Conservation (phyloP, 1,284 basidiomycete genomes). For the Tilletia walkeri region DNA sequence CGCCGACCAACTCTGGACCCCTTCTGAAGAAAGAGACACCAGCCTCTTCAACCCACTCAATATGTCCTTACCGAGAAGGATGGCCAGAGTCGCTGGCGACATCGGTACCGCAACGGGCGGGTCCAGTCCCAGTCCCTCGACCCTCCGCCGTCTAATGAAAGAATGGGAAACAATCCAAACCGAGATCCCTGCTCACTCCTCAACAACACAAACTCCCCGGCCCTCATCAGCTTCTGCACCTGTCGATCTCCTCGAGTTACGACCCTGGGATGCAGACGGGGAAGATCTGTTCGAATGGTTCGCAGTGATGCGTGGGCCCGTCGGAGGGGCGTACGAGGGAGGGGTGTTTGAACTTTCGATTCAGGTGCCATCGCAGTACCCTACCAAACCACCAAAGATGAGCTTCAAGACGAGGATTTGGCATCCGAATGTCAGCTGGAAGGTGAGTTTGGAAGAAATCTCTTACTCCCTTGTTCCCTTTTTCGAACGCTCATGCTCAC, state of each 20-base stretch:
- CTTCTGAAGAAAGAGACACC: not conserved
- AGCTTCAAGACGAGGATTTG: conserved; percentile 47
- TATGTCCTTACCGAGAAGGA: conserved; percentile 2
- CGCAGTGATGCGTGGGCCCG: conserved; percentile 36
- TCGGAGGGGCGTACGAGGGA: conserved; percentile 31
- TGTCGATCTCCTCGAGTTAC: conserved; percentile 38
- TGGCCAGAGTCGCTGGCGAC: not conserved
- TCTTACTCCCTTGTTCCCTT: not conserved
- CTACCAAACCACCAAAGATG: conserved; percentile 50
- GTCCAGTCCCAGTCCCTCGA: not conserved
- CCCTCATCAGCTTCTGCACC: conserved; percentile 24
- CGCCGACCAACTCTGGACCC: no score
- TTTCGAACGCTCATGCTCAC: not conserved
- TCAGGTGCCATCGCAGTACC: conserved; percentile 39
- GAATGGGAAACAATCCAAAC: conserved; percentile 32
- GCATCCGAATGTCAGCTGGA: conserved; percentile 51
- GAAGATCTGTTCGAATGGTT: conserved; percentile 49
- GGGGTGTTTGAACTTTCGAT: conserved; percentile 43
- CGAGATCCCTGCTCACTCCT: conserved; percentile 25
- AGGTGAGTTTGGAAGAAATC: conserved; percentile 24
- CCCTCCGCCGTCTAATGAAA: conserved; percentile 38
- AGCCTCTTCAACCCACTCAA: no score
- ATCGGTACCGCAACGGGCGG: conserved; percentile 17
- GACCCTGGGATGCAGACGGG: conserved; percentile 41
- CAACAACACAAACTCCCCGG: not conserved